These are phyloP conservation scores for Diplocarpon rosae DNA, from an alignment of 2,329 filamentous ascomycete genomes.

Conservation along the genomic window DNA sequence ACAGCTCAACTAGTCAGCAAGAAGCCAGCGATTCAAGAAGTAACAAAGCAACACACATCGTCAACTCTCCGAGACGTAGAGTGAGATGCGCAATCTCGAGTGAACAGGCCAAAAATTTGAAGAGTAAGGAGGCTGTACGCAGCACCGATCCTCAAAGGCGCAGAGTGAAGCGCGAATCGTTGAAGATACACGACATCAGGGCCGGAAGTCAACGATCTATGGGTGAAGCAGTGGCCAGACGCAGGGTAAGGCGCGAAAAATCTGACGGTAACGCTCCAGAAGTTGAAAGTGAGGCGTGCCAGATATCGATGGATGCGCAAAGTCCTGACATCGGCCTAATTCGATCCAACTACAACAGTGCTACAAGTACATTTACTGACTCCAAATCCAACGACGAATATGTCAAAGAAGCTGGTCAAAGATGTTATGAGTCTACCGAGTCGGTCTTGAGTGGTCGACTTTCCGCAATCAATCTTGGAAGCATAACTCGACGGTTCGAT, in stretches of 20 bases:
- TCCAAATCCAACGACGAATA: background rate
- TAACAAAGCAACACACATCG: background rate
- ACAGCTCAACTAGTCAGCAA: background rate
- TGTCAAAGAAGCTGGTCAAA: background rate
- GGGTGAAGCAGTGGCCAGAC: background rate
- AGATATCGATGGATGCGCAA: background rate
- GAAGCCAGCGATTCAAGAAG: background rate
- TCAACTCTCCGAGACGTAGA: no score
- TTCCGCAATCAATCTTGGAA: conserved; percentile 4
- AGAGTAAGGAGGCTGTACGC: background rate
- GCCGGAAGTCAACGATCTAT: background rate
- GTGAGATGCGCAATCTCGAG: no score
- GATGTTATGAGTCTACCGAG: background rate
- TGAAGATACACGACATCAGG: background rate
- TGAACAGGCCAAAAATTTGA: background rate
- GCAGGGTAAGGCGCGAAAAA: background rate
- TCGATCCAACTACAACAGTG: background rate
- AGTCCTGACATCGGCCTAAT: background rate
- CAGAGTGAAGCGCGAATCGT: background rate
- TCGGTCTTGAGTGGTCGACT: conserved; percentile 3
- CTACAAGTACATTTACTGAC: background rate
- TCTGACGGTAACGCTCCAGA: background rate
- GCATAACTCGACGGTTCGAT: background rate
- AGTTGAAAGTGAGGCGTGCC: background rate
- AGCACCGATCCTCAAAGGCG: background rate